A percentile compares a stretch with the other conserved stretches of the same genome.
phyloP scores from a whole-genome alignment of 257 asterid species.

The Plectranthus barbatus region DNA sequence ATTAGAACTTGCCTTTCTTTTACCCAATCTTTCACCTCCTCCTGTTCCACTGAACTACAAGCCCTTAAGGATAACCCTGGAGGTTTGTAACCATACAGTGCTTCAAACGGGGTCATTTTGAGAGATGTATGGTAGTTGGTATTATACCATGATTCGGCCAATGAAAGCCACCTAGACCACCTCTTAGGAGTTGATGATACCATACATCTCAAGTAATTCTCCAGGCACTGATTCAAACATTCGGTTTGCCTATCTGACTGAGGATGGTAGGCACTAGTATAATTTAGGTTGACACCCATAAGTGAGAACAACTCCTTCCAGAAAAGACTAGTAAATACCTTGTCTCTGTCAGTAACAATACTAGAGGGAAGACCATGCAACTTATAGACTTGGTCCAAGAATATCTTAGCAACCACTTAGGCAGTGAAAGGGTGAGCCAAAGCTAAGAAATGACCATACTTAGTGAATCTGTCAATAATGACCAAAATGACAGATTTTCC shows the following conservation, averaged over 20 bases:
- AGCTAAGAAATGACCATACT: not conserved
- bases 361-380: not conserved
- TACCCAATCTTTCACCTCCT: not conserved
- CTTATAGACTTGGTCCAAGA: not conserved
- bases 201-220: not conserved
- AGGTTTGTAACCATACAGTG: not conserved
- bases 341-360: not conserved
- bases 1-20: not conserved
- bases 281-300: not conserved
- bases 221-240: not conserved
- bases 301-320: not conserved
- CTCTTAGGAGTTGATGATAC: fast-evolving
- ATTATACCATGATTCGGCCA: not conserved
- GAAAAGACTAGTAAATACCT: not conserved
- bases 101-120: not conserved
- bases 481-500: too few species aligned
- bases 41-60: too few species aligned
- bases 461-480: not conserved
- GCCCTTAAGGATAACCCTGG: not conserved
- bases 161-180: not conserved
- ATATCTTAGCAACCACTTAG: not conserved
- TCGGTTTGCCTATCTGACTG: not conserved
- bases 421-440: not conserved
- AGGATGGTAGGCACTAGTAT: not conserved
- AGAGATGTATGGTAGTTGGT: not conserved